Conservation (phyloP, 169 alveolate species). For the Cryptosporidium muris region DNA sequence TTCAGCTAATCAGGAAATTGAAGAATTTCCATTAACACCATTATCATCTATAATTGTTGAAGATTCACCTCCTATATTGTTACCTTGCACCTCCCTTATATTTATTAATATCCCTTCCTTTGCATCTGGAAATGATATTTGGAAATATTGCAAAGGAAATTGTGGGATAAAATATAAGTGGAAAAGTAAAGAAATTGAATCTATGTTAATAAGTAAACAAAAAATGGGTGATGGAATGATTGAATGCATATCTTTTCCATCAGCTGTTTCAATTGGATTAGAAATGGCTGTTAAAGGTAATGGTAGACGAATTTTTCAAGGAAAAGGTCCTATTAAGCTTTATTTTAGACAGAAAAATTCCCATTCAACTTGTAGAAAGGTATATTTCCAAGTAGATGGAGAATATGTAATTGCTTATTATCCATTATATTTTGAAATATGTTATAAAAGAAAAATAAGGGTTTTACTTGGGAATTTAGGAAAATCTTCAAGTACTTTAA, state of each 20-base stretch:
- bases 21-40: neutral
- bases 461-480: slow-evolving; percentile 47
- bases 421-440: slow-evolving; percentile 56
- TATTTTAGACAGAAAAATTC: slow-evolving; percentile 57
- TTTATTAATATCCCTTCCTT: slow-evolving; percentile 77
- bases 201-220: slow-evolving; percentile 53
- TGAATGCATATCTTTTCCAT: slow-evolving; percentile 70
- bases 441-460: slow-evolving; percentile 40
- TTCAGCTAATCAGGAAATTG: slow-evolving; percentile 1
- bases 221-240: slow-evolving; percentile 72
- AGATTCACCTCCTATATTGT: slow-evolving; percentile 12
- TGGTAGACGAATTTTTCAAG: slow-evolving; percentile 66
- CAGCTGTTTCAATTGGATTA: slow-evolving; percentile 72
- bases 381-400: slow-evolving; percentile 82
- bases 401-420: slow-evolving; percentile 73
- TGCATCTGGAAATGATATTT: slow-evolving; percentile 79
- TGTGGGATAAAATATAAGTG: slow-evolving; percentile 40
- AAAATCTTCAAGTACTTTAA: slow-evolving; percentile 5
- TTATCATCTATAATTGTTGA: slow-evolving; percentile 17
- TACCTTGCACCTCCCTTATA: slow-evolving; percentile 74
- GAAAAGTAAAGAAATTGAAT: slow-evolving; percentile 32
- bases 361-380: slow-evolving; percentile 70
- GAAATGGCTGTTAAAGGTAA: slow-evolving; percentile 68
- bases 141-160: slow-evolving; percentile 73
- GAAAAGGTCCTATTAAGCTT: slow-evolving; percentile 49